Base-by-base conservation (phyloP, 2,329 filamentous ascomycete genomes). In the Hymenoscyphus fructigenus region DNA sequence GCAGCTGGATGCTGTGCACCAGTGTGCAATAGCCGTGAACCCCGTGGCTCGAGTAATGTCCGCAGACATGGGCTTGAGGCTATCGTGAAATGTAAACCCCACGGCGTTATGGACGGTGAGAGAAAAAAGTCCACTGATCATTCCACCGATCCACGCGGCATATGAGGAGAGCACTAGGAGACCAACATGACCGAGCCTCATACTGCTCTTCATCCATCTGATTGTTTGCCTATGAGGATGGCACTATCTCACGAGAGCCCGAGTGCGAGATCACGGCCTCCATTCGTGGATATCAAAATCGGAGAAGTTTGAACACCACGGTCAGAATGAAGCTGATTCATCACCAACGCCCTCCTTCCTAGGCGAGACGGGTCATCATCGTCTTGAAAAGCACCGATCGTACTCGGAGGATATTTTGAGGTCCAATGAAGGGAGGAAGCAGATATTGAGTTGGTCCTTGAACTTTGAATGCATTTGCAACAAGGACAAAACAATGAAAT, bases 361-460 rank as follows among this genome's bases (percentile, higher is more conserved):
- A 47, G 44, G 44, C 44, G 44, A 47, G 44, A 47, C 44, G n/a
- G 44, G 44, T 47, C 44, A 50, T 23, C 44, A 50, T 50, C 20
- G 44, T 50, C 44, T 50, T 23, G 44, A 50, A 50, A 50, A 50
- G 44, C 44, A 50, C 44, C 44, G 44, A 26, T 26, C 44, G 20
- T 23, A 50, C 44, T 50, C 44, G 44, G 44, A n/a, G 44, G 20
- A 50, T 26, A 47, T 50, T 50, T 6, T 5, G 10, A 50, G 44
- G 17, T 50, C 20, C 9, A 36, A 50, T 26, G 3, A 50, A 23
- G 20, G n/a, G n/a, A 50, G n/a, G 44, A 50, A 50, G n/a, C 20
- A 4, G 20, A 32, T 32, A 32, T 32, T 32, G 29, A 32, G 5
- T 32, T 32, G 29, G 29, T 7, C 29, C n/a, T 15, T 20, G 44